Evolutionary conservation across 2,329 filamentous ascomycete genomes (phyloP), one percentile per base, ranked within the genome.

Genomic region (Chrysosporium queenslandicum): DNA sequence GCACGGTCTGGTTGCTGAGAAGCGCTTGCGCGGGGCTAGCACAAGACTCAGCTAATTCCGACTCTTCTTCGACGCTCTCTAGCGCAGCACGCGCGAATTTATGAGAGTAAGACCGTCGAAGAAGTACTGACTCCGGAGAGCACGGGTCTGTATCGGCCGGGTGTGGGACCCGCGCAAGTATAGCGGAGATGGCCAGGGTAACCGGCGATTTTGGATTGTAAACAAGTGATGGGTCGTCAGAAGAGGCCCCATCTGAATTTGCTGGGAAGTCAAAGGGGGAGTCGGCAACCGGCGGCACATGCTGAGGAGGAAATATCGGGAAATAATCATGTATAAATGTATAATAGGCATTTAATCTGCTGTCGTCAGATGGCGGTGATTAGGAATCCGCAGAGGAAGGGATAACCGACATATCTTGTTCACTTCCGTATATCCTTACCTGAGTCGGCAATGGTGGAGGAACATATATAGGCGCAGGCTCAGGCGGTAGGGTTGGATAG

Each of bases 321-420:
- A 72, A 71, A 56, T 71, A 74, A n/a, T 60, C 52, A 58, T 74
- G 71, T 50, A 73, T 68, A 52, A 71, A 74, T 41, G 69, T 67
- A 53, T 74, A 74, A 51, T 74, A 73, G 32, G 68, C 71, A 55
- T 71, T 71, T 46, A 73, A 60, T 58, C 71, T 74, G 47, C 30
- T 29, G 27, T 29, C 63, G 52, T 62, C 58, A 58, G 53, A n/a
- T 5, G 27, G 32, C 25, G 25, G 25, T 36, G 14, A 36, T 23
- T 21, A 34, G 34, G 8, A 20, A n/a, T 41, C 16, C 11, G 12
- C 2, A 43, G 11, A 27, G 11, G 20, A 20, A 11, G 4, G n/a
- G 14, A 29, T 6, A 1, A 61, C 68, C 56, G 55, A 71, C 69
- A 72, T 70, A 36, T 70, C 68, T 41, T 63, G 57, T 53, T 72